Evolutionary conservation across 116 monocot genomes (phyloP), one percentile per base, ranked within the genome.

Genomic region (Posidonia oceanica): DNA sequence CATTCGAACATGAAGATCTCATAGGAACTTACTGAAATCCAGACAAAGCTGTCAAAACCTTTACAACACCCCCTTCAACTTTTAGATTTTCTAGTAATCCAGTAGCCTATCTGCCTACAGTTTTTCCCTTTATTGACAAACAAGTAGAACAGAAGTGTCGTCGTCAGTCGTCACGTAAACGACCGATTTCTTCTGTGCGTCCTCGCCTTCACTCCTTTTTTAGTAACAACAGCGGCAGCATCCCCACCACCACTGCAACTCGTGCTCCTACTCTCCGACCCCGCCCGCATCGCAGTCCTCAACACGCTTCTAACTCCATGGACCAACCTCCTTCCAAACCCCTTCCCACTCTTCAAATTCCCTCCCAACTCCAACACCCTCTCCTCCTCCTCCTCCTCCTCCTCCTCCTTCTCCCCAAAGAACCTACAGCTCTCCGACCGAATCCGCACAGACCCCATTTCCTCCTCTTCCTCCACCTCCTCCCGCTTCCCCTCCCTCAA

Each of bases 251-350:
- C 54, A 52, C 77, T 56, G 17, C 59, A 57, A 54, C 62, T 59
- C 36, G 51, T 13, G 29, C 39, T 69, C 20, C 60, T 40, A 18
- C 72, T 72, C 66, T 75, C 75, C 16, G 59, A 69, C 14, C 53
- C 75, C 16, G 59, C 64, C 14, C 53, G 36, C 54, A 18, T 10
- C 69, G 74, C 40, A 55, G 39, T 40, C 29, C 29, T 29, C 72
- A 94, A 87, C 67, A 88, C 66, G 15, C 57, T 86, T 78, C 69
- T 86, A 14, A 95, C 64, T 13, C 95, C 88, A 15, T 68, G 54
- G 61, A 91, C 36, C 83, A 95, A 52, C 73, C 39, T 85, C 77
- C 74, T 44, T 11, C 85, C 83, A 16, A 91, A 64, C 7, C 71
- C 58, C 61, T 16, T 75, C 38, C 71, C 63, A 14, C 60, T 10